A percentile compares a stretch with the other conserved stretches of the same genome.
Evolutionary conservation across 2,329 filamentous ascomycete species (phyloP).

Genomic region (Anisogramma anomala): DNA sequence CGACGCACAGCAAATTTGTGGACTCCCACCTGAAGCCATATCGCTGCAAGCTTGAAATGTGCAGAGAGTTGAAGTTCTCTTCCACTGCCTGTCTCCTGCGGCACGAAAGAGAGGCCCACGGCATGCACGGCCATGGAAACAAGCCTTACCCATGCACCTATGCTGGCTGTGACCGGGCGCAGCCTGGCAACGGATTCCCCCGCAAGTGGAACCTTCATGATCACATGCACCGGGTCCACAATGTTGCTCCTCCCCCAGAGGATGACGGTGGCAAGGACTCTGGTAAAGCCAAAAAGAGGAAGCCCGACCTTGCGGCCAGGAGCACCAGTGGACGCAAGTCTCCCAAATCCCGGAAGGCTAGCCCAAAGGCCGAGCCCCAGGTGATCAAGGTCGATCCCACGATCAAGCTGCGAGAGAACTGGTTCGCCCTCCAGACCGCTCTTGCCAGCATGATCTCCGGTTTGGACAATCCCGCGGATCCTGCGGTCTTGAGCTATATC

Average conservation of each 20-base stretch:
- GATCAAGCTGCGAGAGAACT: slow-evolving; percentile 39
- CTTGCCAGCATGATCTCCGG: slow-evolving; percentile 47
- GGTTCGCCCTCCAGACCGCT: slow-evolving; percentile 51
- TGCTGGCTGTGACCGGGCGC: slow-evolving; percentile 73
- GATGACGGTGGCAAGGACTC: slow-evolving; percentile 22
- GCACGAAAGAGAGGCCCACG: slow-evolving; percentile 91
- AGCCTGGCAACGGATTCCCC: slow-evolving; percentile 78
- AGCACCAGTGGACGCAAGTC: slow-evolving; percentile 37
- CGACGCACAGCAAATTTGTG: slow-evolving; percentile 68
- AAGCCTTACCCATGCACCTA: slow-evolving; percentile 87
- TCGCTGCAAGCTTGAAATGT: slow-evolving; percentile 76
- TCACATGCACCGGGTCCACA: slow-evolving; percentile 94
- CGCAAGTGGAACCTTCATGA: slow-evolving; percentile 92
- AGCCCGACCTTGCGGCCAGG: slow-evolving; percentile 38
- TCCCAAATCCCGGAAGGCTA: slow-evolving; percentile 22
- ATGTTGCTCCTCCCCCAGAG: slow-evolving; percentile 25
- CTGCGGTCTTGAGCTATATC: slow-evolving; percentile 43
- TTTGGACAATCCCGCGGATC: slow-evolving; percentile 38
- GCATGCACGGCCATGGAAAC: slow-evolving; percentile 87
- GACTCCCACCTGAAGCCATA: slow-evolving; percentile 96
- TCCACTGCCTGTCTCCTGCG: slow-evolving; percentile 90
- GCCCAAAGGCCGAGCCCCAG: slow-evolving; percentile 20
- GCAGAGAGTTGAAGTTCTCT: slow-evolving; percentile 80
- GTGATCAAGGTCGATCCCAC: slow-evolving; percentile 24
- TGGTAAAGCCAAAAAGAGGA: slow-evolving; percentile 45